Evolutionary conservation across 108 stramenopile genomes (phyloP).

Genomic region (Pseudonitzschia multiseries): DNA sequence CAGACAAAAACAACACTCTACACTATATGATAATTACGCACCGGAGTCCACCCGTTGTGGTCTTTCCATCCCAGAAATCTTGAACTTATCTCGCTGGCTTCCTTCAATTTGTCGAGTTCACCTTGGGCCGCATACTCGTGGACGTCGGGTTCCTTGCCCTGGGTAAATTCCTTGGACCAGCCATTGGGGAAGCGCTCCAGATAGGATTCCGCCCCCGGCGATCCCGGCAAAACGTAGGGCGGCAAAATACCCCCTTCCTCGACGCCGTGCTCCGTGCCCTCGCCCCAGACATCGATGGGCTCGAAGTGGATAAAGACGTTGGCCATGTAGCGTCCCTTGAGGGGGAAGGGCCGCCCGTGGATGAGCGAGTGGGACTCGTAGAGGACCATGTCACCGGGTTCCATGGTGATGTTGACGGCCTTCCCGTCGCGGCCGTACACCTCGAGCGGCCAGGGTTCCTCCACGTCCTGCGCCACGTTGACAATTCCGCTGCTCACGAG

Average conservation of each 20-base stretch:
- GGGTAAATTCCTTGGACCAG: conserved; percentile 46
- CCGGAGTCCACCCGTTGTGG: conserved; percentile 53
- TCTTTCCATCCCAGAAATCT: conserved; percentile 38
- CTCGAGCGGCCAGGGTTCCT: conserved; percentile 89
- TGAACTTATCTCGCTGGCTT: conserved; percentile 28
- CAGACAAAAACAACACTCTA: no score
- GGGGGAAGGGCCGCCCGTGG: conserved; percentile 80
- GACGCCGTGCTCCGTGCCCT: conserved; percentile 29
- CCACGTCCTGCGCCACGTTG: conserved; percentile 90
- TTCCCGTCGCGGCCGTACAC: conserved; percentile 81
- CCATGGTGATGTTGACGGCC: conserved; percentile 89
- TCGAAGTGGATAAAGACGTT: conserved; percentile 84
- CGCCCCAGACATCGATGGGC: conserved; percentile 55
- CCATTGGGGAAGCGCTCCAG: conserved; percentile 43
- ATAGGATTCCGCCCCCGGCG: conserved; percentile 60
- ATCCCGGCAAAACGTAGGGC: conserved; percentile 47
- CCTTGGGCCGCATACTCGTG: conserved; percentile 56
- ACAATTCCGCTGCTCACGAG: conserved; percentile 88
- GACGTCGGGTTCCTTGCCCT: conserved; percentile 44
- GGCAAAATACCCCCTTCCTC: conserved; percentile 50
- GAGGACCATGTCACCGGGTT: conserved; percentile 89
- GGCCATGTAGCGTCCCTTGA: conserved; percentile 83
- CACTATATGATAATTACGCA: no score
- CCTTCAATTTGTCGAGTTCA: conserved; percentile 40
- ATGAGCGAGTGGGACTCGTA: conserved; percentile 73